Evolutionary conservation across 2,329 filamentous ascomycete genomes (phyloP).

Genomic region (Calonectria leucothoes): DNA sequence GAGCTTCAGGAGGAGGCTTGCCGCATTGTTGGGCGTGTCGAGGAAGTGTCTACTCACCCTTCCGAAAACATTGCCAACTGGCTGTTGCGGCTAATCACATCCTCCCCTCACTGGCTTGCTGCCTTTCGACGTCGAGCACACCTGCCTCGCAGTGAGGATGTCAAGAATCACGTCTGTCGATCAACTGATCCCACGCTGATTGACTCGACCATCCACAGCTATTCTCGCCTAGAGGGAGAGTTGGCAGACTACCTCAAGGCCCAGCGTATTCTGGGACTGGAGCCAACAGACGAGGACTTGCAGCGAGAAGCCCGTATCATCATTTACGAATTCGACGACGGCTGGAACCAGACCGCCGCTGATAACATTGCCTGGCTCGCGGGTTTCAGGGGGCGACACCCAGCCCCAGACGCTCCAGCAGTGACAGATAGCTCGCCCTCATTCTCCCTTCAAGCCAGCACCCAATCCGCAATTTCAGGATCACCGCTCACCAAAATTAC

Average conservation of each 20-base stretch:
- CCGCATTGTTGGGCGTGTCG: conserved; percentile 67
- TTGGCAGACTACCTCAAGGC: conserved; percentile 63
- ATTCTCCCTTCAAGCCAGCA: conserved; percentile 37
- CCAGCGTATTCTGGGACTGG: conserved; percentile 57
- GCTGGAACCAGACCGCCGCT: conserved; percentile 73
- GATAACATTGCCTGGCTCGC: conserved; percentile 67
- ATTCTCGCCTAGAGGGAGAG: conserved; percentile 66
- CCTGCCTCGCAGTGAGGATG: conserved; percentile 67
- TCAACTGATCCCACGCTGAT: conserved; percentile 66
- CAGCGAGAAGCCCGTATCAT: conserved; percentile 69
- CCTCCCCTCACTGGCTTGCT: conserved; percentile 65
- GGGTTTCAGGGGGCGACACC: conserved; percentile 63
- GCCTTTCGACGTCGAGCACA: conserved; percentile 67
- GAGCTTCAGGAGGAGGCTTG: conserved; percentile 72
- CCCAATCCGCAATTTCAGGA: conserved; percentile 25
- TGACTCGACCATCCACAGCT: conserved; percentile 70
- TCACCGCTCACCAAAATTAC: conserved; percentile 32
- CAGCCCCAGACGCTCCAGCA: conserved; percentile 25
- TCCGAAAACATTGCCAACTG: conserved; percentile 66
- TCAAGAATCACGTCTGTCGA: conserved; percentile 59
- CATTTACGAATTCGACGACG: conserved; percentile 71
- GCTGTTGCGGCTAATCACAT: conserved; percentile 63
- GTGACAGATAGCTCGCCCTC: conserved; percentile 37
- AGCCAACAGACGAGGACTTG: conserved; percentile 65
- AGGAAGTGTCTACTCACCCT: conserved; percentile 61